These are phyloP conservation scores for Sporothrix inflata DNA, from an alignment of 2,329 filamentous ascomycete species.

Conservation along the genomic window DNA sequence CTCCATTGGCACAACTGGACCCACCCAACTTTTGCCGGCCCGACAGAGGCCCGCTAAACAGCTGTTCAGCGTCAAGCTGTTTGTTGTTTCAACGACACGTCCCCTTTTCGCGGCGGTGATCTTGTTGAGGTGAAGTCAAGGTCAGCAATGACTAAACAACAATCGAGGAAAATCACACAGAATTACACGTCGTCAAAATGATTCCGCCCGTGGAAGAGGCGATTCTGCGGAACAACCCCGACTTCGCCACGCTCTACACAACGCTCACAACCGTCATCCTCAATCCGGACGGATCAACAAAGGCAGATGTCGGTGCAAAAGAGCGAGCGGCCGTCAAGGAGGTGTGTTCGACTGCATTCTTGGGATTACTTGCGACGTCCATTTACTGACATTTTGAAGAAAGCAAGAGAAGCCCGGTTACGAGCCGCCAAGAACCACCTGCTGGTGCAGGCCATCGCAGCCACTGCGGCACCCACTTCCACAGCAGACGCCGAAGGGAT, in stretches of 20 bases:
- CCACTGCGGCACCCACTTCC: conserved; percentile 45
- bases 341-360: conserved; percentile 42
- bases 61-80: not conserved
- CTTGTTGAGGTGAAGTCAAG: not conserved
- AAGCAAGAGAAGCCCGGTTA: conserved; percentile 54
- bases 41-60: conserved; percentile 10
- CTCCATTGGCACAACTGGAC: not conserved
- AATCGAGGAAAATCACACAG: not conserved
- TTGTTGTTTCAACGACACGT: conserved; percentile 7
- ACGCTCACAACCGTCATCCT: conserved; percentile 58
- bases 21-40: conserved; percentile 17
- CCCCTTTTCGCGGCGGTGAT: not conserved
- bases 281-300: conserved; percentile 62
- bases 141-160: not conserved
- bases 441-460: conserved; percentile 54
- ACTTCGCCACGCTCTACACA: conserved; percentile 62
- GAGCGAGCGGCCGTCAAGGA: conserved; percentile 55
- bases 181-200: conserved; percentile 44
- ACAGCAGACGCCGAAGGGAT: conserved; percentile 36
- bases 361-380: not conserved
- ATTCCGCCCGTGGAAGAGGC: conserved; percentile 61
- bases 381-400: conserved; percentile 41
- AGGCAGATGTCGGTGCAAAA: conserved; percentile 52
- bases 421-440: conserved; percentile 55
- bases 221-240: conserved; percentile 59